Base-by-base conservation (phyloP, 331 rosid genomes). In the Rhamnella rubrinervis region DNA sequence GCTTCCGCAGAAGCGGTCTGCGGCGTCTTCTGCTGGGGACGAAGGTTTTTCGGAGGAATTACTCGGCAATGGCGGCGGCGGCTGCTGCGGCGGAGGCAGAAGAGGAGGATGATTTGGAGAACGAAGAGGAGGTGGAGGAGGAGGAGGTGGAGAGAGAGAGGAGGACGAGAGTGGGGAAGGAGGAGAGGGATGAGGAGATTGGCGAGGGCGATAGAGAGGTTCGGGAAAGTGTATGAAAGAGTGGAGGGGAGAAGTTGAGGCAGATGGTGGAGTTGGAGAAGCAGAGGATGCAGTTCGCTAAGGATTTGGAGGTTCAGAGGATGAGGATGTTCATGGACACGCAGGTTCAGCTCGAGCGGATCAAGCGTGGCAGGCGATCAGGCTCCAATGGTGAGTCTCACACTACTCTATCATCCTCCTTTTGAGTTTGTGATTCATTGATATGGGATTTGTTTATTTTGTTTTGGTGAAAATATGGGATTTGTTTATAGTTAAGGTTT, bases 231-330 rank as follows among this genome's bases (percentile, higher is more conserved):
- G 71, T 93, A 91, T 71, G 91, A 93, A 68, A 91, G 90, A 81
- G 92, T 91, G 74, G 98, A 93, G 76, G 91, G 0, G 91, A 91
- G 71, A 93, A 93, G 63, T 74, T 90, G 78, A 85, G 88, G 88
- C 97, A 91, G 77, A 91, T 85, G 97, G 75, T 87, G 77, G 98
- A 93, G 71, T 77, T 93, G 92, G 97, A 93, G 90, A 91, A 88
- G 81, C 95, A 91, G 82, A 85, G 97, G 87, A 84, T 93, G 92
- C 91, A 91, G 71, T 93, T 93, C 75, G 80, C 95, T 1, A 93
- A 88, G 73, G 98, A 93, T 65, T 83, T 93, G 75, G 98, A 93
- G 80, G 82, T 83, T 13, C 95, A 91, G 80, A 85, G 98, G 82
- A 91, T 85, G 98, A 78, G 85, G 75, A 91, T 93, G 92, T 85